Percentiles rank a stretch among this genome's conserved stretches.
phyloP scores from a whole-genome alignment of 257 asterid genomes.

The Nicotiana noctiflora region DNA sequence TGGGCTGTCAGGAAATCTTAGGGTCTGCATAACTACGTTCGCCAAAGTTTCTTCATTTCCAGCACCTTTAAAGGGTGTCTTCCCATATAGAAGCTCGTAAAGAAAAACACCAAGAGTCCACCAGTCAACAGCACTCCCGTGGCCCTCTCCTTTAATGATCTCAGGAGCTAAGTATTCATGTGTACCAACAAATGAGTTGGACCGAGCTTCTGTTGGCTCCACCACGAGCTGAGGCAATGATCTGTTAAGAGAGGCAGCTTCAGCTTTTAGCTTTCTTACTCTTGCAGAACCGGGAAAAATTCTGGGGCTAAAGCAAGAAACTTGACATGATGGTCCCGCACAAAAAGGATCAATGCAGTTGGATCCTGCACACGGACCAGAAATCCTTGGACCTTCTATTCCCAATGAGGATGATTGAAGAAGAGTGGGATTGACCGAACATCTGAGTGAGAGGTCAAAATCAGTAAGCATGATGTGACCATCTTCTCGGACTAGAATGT shows the following conservation, averaged over 20 bases:
- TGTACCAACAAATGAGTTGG: slow-evolving; percentile 76
- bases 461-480: slow-evolving; percentile 85
- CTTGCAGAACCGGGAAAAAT: slow-evolving; percentile 31
- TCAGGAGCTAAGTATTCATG: slow-evolving; percentile 78
- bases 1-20: slow-evolving; percentile 52
- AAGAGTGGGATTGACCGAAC: slow-evolving; percentile 57
- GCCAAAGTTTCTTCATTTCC: slow-evolving; percentile 56
- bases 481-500: slow-evolving; percentile 63
- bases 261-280: slow-evolving; percentile 41
- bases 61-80: slow-evolving; percentile 60
- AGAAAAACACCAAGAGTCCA: slow-evolving; percentile 68
- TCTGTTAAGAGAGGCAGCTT: slow-evolving; percentile 26
- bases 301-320: slow-evolving; percentile 58
- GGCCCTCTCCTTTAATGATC: slow-evolving; percentile 69
- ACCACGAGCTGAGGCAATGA: slow-evolving; percentile 61
- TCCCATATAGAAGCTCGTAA: slow-evolving; percentile 61
- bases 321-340: slow-evolving; percentile 51
- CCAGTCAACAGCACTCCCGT: slow-evolving; percentile 81
- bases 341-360: slow-evolving; percentile 76
- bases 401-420: slow-evolving; percentile 31
- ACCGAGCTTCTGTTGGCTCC: slow-evolving; percentile 71
- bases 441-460: slow-evolving; percentile 67
- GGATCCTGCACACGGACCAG: slow-evolving; percentile 68
- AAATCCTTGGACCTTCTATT: slow-evolving; percentile 50
- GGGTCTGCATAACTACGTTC: slow-evolving; percentile 46